Percentiles rank a stretch among this genome's conserved stretches.
These are phyloP conservation scores for Jatropha podagrica DNA, from an alignment of 441 rosid species.

Conservation along the genomic window DNA sequence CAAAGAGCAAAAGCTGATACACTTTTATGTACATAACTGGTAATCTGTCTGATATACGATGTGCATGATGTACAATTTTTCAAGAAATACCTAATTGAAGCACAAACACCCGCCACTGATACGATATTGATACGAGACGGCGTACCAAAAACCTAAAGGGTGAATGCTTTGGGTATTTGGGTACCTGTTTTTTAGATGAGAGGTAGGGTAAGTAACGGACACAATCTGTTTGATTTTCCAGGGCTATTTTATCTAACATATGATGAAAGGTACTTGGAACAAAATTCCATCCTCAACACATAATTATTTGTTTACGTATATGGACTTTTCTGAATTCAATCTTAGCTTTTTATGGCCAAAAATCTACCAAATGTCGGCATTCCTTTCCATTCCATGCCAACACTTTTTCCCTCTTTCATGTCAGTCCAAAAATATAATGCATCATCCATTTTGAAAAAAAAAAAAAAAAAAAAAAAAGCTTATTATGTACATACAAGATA, in stretches of 20 bases:
- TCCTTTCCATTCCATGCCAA: constrained; percentile 7
- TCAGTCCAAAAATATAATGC: constrained; percentile 19
- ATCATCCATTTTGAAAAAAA: neutral
- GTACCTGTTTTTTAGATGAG: no score
- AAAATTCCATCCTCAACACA: constrained; percentile 8
- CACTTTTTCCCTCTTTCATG: neutral
- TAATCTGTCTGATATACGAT: no score
- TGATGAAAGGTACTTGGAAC: constrained; percentile 13
- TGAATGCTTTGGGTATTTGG: no score
- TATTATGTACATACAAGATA: neutral
- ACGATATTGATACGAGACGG: no score
- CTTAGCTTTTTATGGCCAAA: constrained; percentile 11
- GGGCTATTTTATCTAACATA: neutral
- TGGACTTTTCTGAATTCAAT: neutral
- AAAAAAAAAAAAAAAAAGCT: neutral
- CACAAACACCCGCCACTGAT: no score
- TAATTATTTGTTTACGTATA: neutral
- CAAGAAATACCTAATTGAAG: no score
- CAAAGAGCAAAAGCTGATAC: no score
- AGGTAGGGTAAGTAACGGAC: neutral
- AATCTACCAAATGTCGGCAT: constrained; percentile 19
- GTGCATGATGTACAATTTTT: no score
- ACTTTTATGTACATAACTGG: no score
- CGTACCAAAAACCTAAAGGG: no score
- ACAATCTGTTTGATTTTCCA: neutral